Base-by-base conservation (phyloP, 345 rosid genomes). In the Citrus maxima region DNA sequence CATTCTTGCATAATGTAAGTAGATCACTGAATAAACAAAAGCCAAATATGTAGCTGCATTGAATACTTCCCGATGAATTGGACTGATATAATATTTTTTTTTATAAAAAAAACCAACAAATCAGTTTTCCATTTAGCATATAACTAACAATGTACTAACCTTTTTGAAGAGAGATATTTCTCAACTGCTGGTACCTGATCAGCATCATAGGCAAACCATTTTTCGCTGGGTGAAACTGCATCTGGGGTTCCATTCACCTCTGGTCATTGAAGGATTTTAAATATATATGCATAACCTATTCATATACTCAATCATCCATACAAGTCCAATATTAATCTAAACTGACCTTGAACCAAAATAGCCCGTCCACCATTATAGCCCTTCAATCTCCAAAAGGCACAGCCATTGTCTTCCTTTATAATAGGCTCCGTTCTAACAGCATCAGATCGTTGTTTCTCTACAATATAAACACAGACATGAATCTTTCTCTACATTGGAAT, bases 281-380 rank as follows among this genome's bases (percentile, higher is more conserved):
- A 7, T 4, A 22, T 27, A 22, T 58, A 77, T 28, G 25, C 32
- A 18, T 54, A 54, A 54, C 58, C 19, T 54, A 60, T 61, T 65
- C 68, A n/a, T 34, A 49, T 28, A 73, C 58, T 76, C 22, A 30
- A 78, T 10, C 27, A 61, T 59, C 42, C 59, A 54, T 54, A 77
- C 59, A 64, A 30, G 73, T 42, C 73, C 66, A 51, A 73, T 27
- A 70, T 24, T 24, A 82, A 46, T 27, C 34, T 37, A 80, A 64
- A 38, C 84, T 56, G 40, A 93, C 99, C 96, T 93, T 93, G 99
- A 77, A 89, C 92, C 84, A 93, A 81, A 37, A 90, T 77, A 77
- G 80, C 85, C 32, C 82, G 73, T 46, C 83, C 86, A 70, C 82
- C 84, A 21, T 63, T 64, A 81, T 78, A 81, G 61, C 84, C 79